A percentile compares a stretch with the other conserved stretches of the same genome.
Evolutionary conservation across 208 protist species (phyloP).

Genomic region (Leishmania gerbilli): DNA sequence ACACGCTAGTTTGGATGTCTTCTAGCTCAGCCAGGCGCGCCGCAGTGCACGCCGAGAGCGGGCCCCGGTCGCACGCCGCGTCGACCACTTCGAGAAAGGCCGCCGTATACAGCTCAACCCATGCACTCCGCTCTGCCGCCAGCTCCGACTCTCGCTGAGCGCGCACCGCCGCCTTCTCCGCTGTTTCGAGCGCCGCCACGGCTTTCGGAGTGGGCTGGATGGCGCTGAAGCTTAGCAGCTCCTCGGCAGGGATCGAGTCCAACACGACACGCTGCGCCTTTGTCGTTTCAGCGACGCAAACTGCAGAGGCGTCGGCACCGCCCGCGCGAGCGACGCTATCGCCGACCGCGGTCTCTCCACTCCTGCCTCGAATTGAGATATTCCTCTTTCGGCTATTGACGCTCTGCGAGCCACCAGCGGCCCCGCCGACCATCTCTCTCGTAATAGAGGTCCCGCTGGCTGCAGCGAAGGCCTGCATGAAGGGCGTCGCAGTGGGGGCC

Average conservation of each 20-base stretch:
- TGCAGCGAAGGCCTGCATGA: neutral
- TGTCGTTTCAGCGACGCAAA: neutral
- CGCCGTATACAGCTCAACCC: neutral
- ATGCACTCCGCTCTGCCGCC: neutral
- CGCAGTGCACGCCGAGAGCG: slow-evolving; percentile 52
- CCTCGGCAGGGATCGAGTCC: slow-evolving; percentile 5
- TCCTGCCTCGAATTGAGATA: neutral
- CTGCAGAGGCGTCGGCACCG: neutral
- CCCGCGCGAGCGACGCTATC: neutral
- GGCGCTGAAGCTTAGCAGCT: slow-evolving; percentile 24
- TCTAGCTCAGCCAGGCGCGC: slow-evolving; percentile 47
- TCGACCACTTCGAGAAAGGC: slow-evolving; percentile 44
- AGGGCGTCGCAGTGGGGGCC: neutral
- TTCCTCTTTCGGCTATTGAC: slow-evolving; percentile 3
- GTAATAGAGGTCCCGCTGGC: neutral
- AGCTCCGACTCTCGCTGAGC: slow-evolving; percentile 14
- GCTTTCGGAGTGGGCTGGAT: neutral
- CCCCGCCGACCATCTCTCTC: neutral
- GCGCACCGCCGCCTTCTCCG: slow-evolving; percentile 9
- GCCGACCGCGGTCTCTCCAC: neutral
- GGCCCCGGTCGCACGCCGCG: slow-evolving; percentile 51
- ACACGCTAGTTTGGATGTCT: slow-evolving; percentile 47
- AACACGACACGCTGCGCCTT: slow-evolving; percentile 17
- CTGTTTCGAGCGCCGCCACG: slow-evolving; percentile 6
- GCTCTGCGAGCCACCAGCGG: neutral